phyloP scores from a whole-genome alignment of 163 green algal genomes.

The Coccomyxa subellipsoidea region DNA sequence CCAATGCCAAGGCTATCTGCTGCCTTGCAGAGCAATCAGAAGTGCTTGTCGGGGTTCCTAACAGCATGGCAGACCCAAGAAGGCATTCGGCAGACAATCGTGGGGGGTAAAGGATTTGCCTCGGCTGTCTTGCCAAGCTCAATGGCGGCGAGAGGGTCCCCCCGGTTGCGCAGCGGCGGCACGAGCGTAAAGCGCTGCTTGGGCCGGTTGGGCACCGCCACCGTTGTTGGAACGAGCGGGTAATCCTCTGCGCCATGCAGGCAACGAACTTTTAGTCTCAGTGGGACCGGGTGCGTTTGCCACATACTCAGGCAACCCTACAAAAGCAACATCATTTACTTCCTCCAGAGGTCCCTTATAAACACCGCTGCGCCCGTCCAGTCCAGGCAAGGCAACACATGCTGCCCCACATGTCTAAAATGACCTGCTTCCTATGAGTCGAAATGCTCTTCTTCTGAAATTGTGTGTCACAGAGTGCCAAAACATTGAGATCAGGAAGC shows the following conservation, averaged over 20 bases:
- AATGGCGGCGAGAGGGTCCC: conserved; percentile 61
- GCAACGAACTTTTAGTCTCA: too few relatives aligned
- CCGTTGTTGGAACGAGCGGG: conserved; percentile 31
- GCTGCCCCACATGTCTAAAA: too few relatives aligned
- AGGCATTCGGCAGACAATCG: too few relatives aligned
- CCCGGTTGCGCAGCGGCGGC: conserved; percentile 20
- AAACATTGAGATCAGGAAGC: not conserved
- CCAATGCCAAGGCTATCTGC: too few relatives aligned
- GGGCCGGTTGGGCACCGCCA: conserved; percentile 23
- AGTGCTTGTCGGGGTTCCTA: too few relatives aligned
- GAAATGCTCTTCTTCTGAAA: not conserved
- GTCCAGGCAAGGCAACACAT: too few relatives aligned
- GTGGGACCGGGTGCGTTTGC: too few relatives aligned
- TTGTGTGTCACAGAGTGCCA: too few relatives aligned
- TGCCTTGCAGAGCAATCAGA: not conserved
- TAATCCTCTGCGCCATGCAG: not conserved
- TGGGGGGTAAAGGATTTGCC: not conserved
- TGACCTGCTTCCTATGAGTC: not conserved
- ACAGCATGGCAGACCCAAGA: not conserved
- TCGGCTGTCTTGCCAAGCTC: conserved; percentile 62
- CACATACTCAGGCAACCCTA: too few relatives aligned
- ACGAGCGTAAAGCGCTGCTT: conserved; percentile 22
- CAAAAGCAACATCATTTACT: too few relatives aligned
- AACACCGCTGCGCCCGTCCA: too few relatives aligned
- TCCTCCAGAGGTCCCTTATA: too few relatives aligned